Base-by-base conservation (phyloP, 768 basidiomycete genomes). In the Atractiella rhizophila region DNA sequence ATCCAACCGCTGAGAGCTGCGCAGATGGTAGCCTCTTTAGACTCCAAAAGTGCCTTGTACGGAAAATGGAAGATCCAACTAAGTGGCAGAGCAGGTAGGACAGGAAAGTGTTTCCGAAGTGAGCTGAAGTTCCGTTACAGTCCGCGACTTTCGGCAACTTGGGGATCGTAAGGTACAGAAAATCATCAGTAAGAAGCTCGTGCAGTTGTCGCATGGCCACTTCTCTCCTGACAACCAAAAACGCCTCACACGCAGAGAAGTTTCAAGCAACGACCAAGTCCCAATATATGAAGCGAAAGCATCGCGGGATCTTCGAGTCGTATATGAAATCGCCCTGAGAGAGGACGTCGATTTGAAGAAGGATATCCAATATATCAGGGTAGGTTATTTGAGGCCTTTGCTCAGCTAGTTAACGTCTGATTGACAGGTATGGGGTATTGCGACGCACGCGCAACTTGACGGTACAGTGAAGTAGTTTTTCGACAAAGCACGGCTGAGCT, bases 201-300 rank as follows among this genome's bases (percentile, higher is more conserved):
- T 6, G 21, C 28, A 45, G 20, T 29, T 44, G 5, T 29, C 25
- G 18, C 5, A 31, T n/a, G 43, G 43, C n/a, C 28, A 29, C 40
- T 44, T 44, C 43, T 11, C 10, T 5, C 6, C n/a, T 9, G 42
- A 44, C 43, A 44, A 44, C 40, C 42, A 44, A 21, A 36, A 36
- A 26, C 9, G 18, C 26, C 29, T 36, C 24, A 13, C 40, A 36
- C 23, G 35, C 19, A 36, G 35, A 36, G 23, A 36, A 12, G 15
- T 13, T 19, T 36, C 15, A 18, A n/a, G 42, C 40, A 43, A 11
- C 15, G 6, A 9, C 8, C 20, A 42, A 6, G 33, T 39, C 5
- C 45, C 45, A 1, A 38, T 47, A 30, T 47, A 12, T 33, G 45
- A 47, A 38, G 45, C 45, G 28, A 47, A 47, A 26, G 26, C 18